Evolutionary conservation across 352 stramenopile species (phyloP).

Genomic region (Phytopythium delawarense): DNA sequence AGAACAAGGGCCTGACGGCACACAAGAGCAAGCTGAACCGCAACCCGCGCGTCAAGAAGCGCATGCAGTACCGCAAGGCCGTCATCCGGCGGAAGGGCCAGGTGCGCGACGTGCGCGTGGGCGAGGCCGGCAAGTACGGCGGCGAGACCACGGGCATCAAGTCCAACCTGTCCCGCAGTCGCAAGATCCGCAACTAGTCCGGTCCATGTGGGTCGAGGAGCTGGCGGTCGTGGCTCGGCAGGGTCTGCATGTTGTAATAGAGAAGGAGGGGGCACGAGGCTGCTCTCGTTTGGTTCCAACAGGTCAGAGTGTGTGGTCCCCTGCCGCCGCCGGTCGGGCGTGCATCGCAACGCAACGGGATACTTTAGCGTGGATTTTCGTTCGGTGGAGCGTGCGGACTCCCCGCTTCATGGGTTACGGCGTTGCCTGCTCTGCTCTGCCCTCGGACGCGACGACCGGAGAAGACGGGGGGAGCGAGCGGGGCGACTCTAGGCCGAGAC

Average conservation of each 20-base stretch:
- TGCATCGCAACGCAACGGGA: neutral
- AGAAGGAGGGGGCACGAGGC: slow-evolving; percentile 5
- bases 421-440: neutral
- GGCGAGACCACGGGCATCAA: slow-evolving; percentile 90
- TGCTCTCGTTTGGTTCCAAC: slow-evolving; percentile 1
- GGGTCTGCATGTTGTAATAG: slow-evolving; percentile 2
- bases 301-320: neutral
- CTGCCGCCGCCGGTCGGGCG: neutral
- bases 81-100: slow-evolving; percentile 96
- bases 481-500: slow-evolving; percentile 30
- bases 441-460: neutral
- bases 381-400: neutral
- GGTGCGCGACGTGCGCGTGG: slow-evolving; percentile 90
- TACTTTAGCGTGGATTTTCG: slow-evolving; percentile 1
- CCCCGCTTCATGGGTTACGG: neutral
- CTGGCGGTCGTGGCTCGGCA: slow-evolving; percentile 10
- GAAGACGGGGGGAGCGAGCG: neutral
- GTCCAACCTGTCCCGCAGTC: slow-evolving; percentile 84
- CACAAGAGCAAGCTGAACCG: slow-evolving; percentile 98
- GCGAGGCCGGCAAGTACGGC: slow-evolving; percentile 84
- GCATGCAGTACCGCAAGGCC: slow-evolving; percentile 97
- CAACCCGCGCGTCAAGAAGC: slow-evolving; percentile 98
- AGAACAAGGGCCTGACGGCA: slow-evolving; percentile 97
- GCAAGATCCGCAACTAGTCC: slow-evolving; percentile 85
- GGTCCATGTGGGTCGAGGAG: neutral